These are phyloP conservation scores for Panicum miliaceum DNA, from an alignment of 176 grass and related monocot genomes.

Conservation along the genomic window DNA sequence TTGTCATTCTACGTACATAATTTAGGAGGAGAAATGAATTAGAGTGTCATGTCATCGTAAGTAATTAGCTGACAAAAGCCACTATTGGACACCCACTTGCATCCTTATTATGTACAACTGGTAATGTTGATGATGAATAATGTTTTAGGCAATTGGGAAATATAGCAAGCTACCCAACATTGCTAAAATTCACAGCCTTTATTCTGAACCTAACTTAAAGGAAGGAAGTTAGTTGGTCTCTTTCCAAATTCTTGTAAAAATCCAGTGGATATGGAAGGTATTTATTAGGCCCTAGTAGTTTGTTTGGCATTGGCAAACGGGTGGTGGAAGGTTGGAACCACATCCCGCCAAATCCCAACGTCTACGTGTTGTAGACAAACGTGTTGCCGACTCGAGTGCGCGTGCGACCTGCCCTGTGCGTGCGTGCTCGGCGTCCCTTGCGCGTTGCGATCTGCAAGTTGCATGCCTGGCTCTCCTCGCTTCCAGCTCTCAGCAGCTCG, in stretches of 20 bases:
- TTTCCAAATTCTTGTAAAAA: background rate
- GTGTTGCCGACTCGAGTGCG: background rate
- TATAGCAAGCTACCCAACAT: too few relatives aligned
- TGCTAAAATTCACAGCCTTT: too few relatives aligned
- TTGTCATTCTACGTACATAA: too few relatives aligned
- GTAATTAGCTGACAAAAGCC: too few relatives aligned
- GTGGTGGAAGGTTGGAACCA: background rate
- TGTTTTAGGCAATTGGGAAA: too few relatives aligned
- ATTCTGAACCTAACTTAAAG: too few relatives aligned
- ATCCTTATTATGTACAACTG: too few relatives aligned
- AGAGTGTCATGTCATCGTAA: too few relatives aligned
- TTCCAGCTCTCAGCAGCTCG: background rate
- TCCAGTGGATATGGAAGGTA: background rate
- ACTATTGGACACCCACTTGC: too few relatives aligned
- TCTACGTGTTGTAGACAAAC: background rate
- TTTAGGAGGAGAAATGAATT: too few relatives aligned
- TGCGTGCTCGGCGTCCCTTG: background rate
- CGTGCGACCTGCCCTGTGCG: background rate
- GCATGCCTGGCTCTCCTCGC: background rate
- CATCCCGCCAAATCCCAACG: background rate
- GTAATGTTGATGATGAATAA: too few relatives aligned
- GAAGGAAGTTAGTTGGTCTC: too few relatives aligned
- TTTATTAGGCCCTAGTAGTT: background rate
- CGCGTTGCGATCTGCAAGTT: background rate
- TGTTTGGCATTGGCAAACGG: background rate